Conservation (phyloP, 331 rosid species). For the Prunus yedoensis region DNA sequence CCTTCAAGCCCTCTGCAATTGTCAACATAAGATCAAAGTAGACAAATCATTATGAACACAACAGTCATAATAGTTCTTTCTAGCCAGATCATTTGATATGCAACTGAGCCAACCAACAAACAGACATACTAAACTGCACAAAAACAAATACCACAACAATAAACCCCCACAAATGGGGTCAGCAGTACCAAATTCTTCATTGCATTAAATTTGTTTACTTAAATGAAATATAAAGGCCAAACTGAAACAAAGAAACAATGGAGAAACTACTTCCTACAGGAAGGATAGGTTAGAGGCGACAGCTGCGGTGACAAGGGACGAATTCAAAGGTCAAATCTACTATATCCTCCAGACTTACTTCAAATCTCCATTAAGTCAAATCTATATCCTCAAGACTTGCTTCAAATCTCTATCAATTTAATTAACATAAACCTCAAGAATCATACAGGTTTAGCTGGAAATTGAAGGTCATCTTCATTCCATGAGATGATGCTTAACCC, state of each 20-base stretch:
- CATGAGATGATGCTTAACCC: not conserved
- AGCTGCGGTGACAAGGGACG: not conserved
- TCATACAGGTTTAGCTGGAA: not conserved
- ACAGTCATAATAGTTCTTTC: not conserved
- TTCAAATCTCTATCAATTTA: not conserved
- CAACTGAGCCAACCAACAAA: not conserved
- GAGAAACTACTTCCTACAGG: not conserved
- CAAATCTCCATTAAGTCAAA: no score
- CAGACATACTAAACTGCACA: not conserved
- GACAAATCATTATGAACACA: not conserved
- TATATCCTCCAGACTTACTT: not conserved
- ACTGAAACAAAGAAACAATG: not conserved
- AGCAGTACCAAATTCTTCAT: not conserved
- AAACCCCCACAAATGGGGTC: not conserved
- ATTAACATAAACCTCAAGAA: not conserved
- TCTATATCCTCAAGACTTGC: no score
- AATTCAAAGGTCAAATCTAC: not conserved
- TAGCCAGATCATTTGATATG: not conserved
- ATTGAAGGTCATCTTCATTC: not conserved
- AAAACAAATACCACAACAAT: not conserved
- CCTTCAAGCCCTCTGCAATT: constrained; percentile 83
- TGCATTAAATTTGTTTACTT: not conserved
- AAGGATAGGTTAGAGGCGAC: not conserved
- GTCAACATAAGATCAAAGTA: constrained; percentile 20
- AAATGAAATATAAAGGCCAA: not conserved